phyloP scores from a whole-genome alignment of 1,139 yeast genomes.

The Saccharomyces hybrid region DNA sequence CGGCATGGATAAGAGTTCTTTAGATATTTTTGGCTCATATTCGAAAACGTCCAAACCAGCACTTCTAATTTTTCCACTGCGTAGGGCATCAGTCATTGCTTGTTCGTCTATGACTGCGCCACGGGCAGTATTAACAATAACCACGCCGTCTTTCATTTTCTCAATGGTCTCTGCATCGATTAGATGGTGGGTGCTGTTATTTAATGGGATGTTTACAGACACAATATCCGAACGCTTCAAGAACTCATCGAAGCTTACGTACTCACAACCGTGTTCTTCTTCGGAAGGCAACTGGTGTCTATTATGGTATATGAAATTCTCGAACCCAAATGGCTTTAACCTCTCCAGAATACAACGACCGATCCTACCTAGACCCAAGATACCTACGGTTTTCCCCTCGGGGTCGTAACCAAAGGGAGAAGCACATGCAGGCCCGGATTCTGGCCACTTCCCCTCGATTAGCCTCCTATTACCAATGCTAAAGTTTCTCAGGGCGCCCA shows the following conservation, averaged over 20 bases:
- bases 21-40: constrained; percentile 64
- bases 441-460: constrained; percentile 55
- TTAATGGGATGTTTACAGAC: constrained; percentile 58
- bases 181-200: constrained; percentile 49
- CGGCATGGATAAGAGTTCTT: constrained; percentile 45
- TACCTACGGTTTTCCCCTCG: constrained; percentile 55
- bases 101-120: constrained; percentile 68
- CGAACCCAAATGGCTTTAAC: constrained; percentile 60
- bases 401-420: constrained; percentile 53
- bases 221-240: constrained; percentile 49
- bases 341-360: constrained; percentile 63
- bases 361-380: constrained; percentile 72
- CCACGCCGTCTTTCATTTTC: constrained; percentile 59
- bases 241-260: constrained; percentile 51
- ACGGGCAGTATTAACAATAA: constrained; percentile 63
- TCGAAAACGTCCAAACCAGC: constrained; percentile 85
- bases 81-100: constrained; percentile 54
- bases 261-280: constrained; percentile 49
- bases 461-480: constrained; percentile 42
- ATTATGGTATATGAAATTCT: constrained; percentile 52
- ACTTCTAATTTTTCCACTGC: constrained; percentile 61
- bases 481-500: constrained; percentile 66
- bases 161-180: constrained; percentile 44
- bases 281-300: constrained; percentile 47
- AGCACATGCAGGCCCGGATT: constrained; percentile 36